Base-by-base conservation (phyloP, 495 filamentous ascomycete species). In the Penicillium verhagenii region DNA sequence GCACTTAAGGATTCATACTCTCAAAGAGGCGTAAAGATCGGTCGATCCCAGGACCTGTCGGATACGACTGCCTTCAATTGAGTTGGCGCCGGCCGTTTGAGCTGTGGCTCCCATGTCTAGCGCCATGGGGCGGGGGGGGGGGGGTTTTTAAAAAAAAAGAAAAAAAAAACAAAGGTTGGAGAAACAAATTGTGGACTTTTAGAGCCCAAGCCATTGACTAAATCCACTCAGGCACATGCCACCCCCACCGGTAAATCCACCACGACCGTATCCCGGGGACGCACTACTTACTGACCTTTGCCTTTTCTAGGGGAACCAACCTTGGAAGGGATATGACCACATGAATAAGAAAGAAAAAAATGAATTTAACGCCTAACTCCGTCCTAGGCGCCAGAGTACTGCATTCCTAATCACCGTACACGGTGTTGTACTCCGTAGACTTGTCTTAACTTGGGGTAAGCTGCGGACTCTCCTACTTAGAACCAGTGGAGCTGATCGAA, bases 81-180 rank as follows among this genome's bases (percentile, higher is more conserved):
- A 65, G 59, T 65, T 62, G 24, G 52, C 56, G 62, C 62, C 59
- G 53, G 59, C 38, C 38, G 53, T 56, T 60, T 53, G 19, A 24
- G 31, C 26, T 48, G 45, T 35, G 45, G 45, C 45, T 28, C 45
- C 25, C 45, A 13, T 35, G 33, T 35, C 33, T 35, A 33, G 45
- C 45, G 45, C 26, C 45, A 31, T 18, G 16, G 24, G 24, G 42
- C 24, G 42, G 3, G 37, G 26, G 31, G 24, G n/a, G n/a, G n/a
- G n/a, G n/a, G n/a, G n/a, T n/a, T n/a, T n/a, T n/a, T n/a, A n/a
- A n/a, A n/a, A n/a, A n/a, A n/a, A n/a, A n/a, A n/a, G n/a, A n/a
- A n/a, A n/a, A n/a, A n/a, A n/a, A n/a, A n/a, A n/a, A n/a, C n/a
- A 48, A 35, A 48, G 46, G 14, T 21, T 33, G 46, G 16, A n/a